Conservation (phyloP, 495 filamentous ascomycete species). For the Penicillium argentinense region DNA sequence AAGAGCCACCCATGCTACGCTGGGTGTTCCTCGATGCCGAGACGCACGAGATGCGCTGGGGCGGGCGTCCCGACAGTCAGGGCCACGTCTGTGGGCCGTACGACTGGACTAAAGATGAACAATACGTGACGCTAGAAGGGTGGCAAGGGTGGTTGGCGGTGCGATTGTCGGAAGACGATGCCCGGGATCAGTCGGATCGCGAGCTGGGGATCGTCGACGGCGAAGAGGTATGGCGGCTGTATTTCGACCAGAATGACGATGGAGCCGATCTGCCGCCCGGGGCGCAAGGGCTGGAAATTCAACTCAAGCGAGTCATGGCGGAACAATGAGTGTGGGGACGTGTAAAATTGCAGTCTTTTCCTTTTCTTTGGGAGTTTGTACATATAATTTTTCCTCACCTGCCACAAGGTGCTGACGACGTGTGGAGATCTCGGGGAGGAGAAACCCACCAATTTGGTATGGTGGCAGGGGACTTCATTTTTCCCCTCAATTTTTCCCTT, state of each 20-base stretch:
- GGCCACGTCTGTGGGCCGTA: conserved; percentile 31
- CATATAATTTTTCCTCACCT: not conserved
- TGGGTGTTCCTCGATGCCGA: conserved; percentile 28
- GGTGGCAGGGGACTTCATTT: too few species aligned
- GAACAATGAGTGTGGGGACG: conserved; percentile 1
- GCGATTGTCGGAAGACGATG: conserved; percentile 18
- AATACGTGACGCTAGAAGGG: conserved; percentile 24
- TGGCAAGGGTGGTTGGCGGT: conserved; percentile 29
- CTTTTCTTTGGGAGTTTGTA: not conserved
- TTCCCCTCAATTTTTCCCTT: too few species aligned
- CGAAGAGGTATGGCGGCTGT: conserved; percentile 26
- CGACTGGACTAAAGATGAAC: conserved; percentile 28
- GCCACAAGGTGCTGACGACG: not conserved
- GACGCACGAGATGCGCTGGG: conserved; percentile 29
- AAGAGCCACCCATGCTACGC: conserved; percentile 24
- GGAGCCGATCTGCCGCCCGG: conserved; percentile 26
- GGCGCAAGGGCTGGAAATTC: conserved; percentile 23
- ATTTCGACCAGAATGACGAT: conserved; percentile 29
- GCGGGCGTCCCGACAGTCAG: conserved; percentile 23
- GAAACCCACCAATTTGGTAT: too few species aligned
- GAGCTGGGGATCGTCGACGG: conserved; percentile 18
- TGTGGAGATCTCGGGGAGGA: not conserved
- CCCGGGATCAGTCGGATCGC: conserved; percentile 7
- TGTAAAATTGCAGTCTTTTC: not conserved
- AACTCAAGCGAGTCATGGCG: conserved; percentile 22